Evolutionary conservation across 495 filamentous ascomycete genomes (phyloP).

Genomic region (Baudoinia panamericana): DNA sequence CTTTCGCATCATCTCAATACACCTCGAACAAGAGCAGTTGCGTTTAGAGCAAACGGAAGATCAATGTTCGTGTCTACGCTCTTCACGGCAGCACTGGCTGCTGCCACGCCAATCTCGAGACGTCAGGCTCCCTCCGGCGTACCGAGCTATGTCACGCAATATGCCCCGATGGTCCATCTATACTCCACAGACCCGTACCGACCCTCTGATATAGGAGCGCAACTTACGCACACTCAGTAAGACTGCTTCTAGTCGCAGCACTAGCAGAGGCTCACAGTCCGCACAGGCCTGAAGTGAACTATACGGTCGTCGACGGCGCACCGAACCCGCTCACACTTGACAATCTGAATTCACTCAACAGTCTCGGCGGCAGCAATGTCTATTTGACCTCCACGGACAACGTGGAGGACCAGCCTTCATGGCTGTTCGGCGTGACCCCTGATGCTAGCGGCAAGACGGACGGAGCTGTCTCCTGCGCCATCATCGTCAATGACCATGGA

Average conservation of each 20-base stretch:
- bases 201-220: constrained; percentile 45
- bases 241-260: too few species aligned
- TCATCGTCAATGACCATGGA: constrained; percentile 47
- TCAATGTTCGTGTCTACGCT: neutral
- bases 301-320: constrained; percentile 31
- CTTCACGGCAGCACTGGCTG: constrained; percentile 1
- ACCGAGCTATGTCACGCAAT: neutral
- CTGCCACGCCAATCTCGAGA: neutral
- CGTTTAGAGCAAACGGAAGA: neutral
- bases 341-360: constrained; percentile 36
- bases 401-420: constrained; percentile 38
- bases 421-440: constrained; percentile 36
- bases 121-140: constrained; percentile 3
- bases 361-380: constrained; percentile 33
- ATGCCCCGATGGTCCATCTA: constrained; percentile 33
- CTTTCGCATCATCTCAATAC: neutral
- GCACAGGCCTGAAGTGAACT: constrained; percentile 39
- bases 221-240: constrained; percentile 39
- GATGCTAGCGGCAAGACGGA: constrained; percentile 36
- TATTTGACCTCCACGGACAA: constrained; percentile 49
- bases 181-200: constrained; percentile 44
- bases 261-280: neutral
- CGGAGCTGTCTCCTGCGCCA: constrained; percentile 34
- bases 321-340: constrained; percentile 39
- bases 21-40: neutral